Base-by-base conservation (phyloP, 2,329 filamentous ascomycete species). In the Waltergamsia citrina region DNA sequence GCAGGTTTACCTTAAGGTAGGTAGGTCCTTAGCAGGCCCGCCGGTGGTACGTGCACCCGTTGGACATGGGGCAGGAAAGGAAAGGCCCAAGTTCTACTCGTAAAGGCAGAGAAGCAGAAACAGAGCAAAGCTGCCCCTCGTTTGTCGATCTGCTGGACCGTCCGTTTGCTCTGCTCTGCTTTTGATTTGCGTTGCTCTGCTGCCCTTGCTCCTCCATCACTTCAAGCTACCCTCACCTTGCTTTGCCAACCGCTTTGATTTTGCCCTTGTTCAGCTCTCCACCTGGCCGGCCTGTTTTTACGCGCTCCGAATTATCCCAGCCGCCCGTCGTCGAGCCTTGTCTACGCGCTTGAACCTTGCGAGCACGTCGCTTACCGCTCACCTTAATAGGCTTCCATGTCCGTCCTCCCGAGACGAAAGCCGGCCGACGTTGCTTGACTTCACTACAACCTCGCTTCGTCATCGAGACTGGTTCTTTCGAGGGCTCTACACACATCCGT, bases 311-410 rank as follows among this genome's bases (percentile, higher is more conserved):
- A 5, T 33, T 21, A 23, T 23, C 5, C 21, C 21, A n/a, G 16
- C 20, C 21, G 16, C 31, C 21, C 25, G 14, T n/a, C 17, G 22
- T 15, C 14, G 14, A 11, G 16, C 31, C 31, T 33, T 33, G 15
- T 23, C 31, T n/a, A 20, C 18, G 10, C 9, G 29, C 6, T 20
- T 21, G 29, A 9, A n/a, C n/a, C n/a, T n/a, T n/a, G n/a, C n/a
- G n/a, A 32, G 21, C 20, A n/a, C 31, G 22, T 35, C 33, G 25
- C 33, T 35, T 35, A 35, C 33, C 33, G 33, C 33, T 35, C 33
- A 35, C 25, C 33, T 29, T 29, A 16, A 20, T 19, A 32, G 31
- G 18, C 5, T 29, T 26, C 14, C 25, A 4, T 29, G 11, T 14
- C 24, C n/a, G 10, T 29, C 32, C 10, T 18, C 8, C 6, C 14